Evolutionary conservation across 495 filamentous ascomycete species (phyloP).

Genomic region (Acidomyces sp.): DNA sequence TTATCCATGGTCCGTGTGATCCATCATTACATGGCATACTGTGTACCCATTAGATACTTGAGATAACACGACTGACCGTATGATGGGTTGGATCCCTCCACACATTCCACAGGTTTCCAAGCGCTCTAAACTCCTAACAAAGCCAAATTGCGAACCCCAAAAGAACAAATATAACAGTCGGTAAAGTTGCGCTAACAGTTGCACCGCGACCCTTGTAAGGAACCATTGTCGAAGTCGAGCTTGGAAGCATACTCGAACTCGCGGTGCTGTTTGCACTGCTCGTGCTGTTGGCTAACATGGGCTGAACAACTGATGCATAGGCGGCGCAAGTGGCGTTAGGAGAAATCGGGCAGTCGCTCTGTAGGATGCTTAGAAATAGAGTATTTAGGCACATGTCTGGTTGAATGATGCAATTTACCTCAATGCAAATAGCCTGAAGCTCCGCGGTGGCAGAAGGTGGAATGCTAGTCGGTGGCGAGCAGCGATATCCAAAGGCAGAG

Average conservation of each 20-base stretch:
- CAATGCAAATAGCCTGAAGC: slow-evolving; percentile 17
- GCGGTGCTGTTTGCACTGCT: background rate
- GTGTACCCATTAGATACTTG: too few species aligned
- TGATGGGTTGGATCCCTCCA: too few species aligned
- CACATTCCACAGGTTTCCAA: too few species aligned
- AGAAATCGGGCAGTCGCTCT: background rate
- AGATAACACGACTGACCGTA: too few species aligned
- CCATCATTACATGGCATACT: too few species aligned
- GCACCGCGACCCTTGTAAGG: too few species aligned
- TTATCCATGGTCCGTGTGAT: too few species aligned
- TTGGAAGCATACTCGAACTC: background rate
- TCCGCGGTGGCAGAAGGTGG: slow-evolving; percentile 6
- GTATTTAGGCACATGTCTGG: background rate
- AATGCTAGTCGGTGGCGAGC: slow-evolving; percentile 27
- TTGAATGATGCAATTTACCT: slow-evolving; percentile 3
- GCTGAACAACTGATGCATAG: background rate
- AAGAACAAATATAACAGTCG: too few species aligned
- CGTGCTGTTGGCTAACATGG: background rate
- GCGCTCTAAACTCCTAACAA: too few species aligned
- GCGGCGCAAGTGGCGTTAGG: background rate
- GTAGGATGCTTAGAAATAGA: background rate
- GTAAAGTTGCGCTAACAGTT: too few species aligned
- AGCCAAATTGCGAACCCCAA: too few species aligned
- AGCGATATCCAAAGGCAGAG: slow-evolving; percentile 34
- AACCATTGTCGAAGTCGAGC: background rate